Evolutionary conservation across 2,329 filamentous ascomycete species (phyloP).

Genomic region (Thielaviopsis ethacetica): DNA sequence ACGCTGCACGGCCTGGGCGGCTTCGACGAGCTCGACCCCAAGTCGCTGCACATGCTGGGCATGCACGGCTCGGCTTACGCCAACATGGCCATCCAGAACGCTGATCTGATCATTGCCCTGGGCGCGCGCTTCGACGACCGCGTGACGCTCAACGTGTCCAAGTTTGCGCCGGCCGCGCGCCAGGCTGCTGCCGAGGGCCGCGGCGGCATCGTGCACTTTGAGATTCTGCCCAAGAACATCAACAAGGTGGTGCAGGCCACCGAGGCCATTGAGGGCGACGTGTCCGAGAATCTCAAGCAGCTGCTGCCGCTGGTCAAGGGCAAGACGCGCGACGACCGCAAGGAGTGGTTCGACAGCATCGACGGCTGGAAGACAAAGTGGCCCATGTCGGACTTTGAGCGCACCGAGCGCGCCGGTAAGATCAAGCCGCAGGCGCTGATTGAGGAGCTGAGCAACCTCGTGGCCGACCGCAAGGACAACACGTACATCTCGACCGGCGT

Average conservation of each 20-base stretch:
- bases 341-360: constrained; percentile 83
- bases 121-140: constrained; percentile 93
- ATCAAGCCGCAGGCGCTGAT: constrained; percentile 95
- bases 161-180: constrained; percentile 81
- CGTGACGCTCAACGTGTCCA: constrained; percentile 64
- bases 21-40: constrained; percentile 84
- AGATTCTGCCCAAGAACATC: constrained; percentile 99
- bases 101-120: constrained; percentile 87
- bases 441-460: constrained; percentile 74
- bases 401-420: constrained; percentile 53
- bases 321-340: constrained; percentile 46
- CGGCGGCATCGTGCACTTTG: constrained; percentile 92
- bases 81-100: constrained; percentile 96
- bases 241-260: constrained; percentile 98
- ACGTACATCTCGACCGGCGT: constrained; percentile 89
- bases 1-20: constrained; percentile 86
- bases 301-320: constrained; percentile 57
- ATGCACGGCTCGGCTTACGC: constrained; percentile 97
- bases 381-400: constrained; percentile 70
- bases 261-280: constrained; percentile 88
- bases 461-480: constrained; percentile 60
- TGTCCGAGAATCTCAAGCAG: constrained; percentile 57
- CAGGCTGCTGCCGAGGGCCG: constrained; percentile 68
- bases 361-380: constrained; percentile 81
- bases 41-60: constrained; percentile 93